Evolutionary conservation across 129 eudicot species (phyloP).

Genomic region (Chrysanthemum makinoi): DNA sequence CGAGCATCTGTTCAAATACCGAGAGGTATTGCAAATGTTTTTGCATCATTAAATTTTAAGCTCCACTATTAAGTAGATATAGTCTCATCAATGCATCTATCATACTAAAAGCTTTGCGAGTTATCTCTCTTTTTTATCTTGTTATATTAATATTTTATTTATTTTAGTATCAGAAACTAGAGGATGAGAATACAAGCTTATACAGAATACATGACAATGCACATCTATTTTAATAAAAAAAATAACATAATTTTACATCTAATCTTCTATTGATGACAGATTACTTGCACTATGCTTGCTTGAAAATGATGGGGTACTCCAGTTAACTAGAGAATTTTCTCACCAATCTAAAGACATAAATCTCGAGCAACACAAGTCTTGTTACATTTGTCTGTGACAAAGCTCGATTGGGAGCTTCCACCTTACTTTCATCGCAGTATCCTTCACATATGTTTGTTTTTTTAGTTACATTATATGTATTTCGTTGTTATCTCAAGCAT

Average conservation of each 20-base stretch:
- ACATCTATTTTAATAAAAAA: neutral
- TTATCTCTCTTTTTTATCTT: neutral
- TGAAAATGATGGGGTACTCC: constrained; percentile 65
- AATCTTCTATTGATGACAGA: constrained; percentile 36
- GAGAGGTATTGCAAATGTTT: constrained; percentile 55
- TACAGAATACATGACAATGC: neutral
- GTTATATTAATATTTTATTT: too few species aligned
- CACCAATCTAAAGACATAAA: constrained; percentile 35
- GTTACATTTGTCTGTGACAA: constrained; percentile 91
- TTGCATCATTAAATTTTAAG: neutral
- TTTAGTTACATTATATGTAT: neutral
- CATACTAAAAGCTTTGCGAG: neutral
- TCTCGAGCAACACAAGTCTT: constrained; percentile 44
- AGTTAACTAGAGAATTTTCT: constrained; percentile 54
- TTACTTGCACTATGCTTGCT: constrained; percentile 73
- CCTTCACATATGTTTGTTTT: constrained; percentile 32
- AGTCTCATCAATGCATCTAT: neutral
- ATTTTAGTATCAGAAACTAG: constrained; percentile 15
- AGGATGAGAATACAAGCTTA: neutral
- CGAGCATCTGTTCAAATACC: constrained; percentile 55
- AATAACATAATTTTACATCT: neutral
- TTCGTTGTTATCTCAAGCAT: constrained; percentile 14
- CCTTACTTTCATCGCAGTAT: constrained; percentile 83
- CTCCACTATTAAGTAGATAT: constrained; percentile 1
- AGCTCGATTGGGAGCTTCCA: constrained; percentile 65